Percentiles rank a stretch among this genome's conserved stretches.
Evolutionary conservation across 805 yeast genomes (phyloP).

Genomic region (Starmerella roubikii): DNA sequence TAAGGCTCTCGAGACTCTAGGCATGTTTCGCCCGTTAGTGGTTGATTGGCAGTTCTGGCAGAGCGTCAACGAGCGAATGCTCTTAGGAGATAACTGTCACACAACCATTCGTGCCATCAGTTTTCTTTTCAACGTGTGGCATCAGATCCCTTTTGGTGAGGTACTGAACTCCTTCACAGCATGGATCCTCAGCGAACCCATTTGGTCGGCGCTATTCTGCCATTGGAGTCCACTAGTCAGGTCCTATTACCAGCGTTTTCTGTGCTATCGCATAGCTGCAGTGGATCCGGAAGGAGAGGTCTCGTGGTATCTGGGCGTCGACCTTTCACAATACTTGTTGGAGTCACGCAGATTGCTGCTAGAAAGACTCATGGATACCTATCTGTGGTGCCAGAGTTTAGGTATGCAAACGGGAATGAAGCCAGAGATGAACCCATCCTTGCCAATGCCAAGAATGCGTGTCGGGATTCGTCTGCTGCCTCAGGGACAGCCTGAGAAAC

Average conservation of each 20-base stretch:
- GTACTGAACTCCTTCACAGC: conserved; percentile 36
- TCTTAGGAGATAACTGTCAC: conserved; percentile 49
- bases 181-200: conserved; percentile 39
- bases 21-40: conserved; percentile 15
- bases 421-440: conserved; percentile 19
- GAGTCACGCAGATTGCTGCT: conserved; percentile 21
- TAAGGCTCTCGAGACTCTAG: background rate
- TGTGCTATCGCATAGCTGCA: conserved; percentile 48
- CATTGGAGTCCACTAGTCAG: conserved; percentile 76
- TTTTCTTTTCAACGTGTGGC: conserved; percentile 63
- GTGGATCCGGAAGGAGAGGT: conserved; percentile 22
- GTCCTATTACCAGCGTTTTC: conserved; percentile 48
- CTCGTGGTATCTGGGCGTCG: conserved; percentile 18
- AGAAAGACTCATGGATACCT: conserved; percentile 17
- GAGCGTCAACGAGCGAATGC: conserved; percentile 41
- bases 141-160: conserved; percentile 30
- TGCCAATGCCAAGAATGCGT: conserved; percentile 24
- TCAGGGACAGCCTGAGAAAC: conserved; percentile 1
- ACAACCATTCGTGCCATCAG: conserved; percentile 51
- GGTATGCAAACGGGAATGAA: conserved; percentile 6
- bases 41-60: conserved; percentile 74
- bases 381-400: conserved; percentile 12
- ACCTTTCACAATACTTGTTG: conserved; percentile 20
- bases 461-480: conserved; percentile 17
- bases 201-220: conserved; percentile 47